These are phyloP conservation scores for Blastomyces emzantsi DNA, from an alignment of 2,329 filamentous ascomycete species.

Conservation along the genomic window DNA sequence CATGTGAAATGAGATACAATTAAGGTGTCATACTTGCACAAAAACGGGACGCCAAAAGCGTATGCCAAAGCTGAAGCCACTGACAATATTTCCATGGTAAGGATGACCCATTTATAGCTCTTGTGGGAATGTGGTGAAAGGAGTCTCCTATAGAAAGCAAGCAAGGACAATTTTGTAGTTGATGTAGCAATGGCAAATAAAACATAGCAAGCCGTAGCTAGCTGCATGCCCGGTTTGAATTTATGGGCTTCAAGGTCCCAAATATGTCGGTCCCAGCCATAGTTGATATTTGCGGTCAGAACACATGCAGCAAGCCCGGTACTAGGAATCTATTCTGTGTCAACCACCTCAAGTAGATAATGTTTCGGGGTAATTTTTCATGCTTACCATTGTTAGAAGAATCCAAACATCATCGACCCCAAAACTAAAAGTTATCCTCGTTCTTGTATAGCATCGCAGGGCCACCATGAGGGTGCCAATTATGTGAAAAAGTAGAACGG, in stretches of 20 bases:
- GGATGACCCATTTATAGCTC: slow-evolving; percentile 2
- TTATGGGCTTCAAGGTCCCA: slow-evolving; percentile 8
- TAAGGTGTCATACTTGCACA: slow-evolving; percentile 2
- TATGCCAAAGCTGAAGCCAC: not conserved
- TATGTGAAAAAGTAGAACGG: slow-evolving; percentile 9
- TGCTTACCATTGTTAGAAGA: slow-evolving; percentile 3
- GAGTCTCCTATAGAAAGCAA: slow-evolving; percentile 6
- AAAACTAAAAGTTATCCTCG: slow-evolving; percentile 6
- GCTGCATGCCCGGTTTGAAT: slow-evolving; percentile 9
- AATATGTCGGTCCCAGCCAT: slow-evolving; percentile 6
- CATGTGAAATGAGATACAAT: not conserved
- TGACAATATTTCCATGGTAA: not conserved
- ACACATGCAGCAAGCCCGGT: slow-evolving; percentile 7
- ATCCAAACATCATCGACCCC: slow-evolving; percentile 9
- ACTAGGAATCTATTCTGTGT: slow-evolving; percentile 7
- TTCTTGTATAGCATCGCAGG: slow-evolving; percentile 6
- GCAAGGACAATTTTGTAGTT: slow-evolving; percentile 1
- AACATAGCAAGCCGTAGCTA: not conserved
- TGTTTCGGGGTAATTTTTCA: not conserved
- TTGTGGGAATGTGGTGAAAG: not conserved
- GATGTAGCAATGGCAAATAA: slow-evolving; percentile 1
- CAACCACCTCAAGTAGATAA: not conserved
- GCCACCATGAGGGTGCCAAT: not conserved
- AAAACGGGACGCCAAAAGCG: not conserved
- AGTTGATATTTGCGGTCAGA: slow-evolving; percentile 7